These are phyloP conservation scores for Fraxinus sp. DNA, from an alignment of 305 asterid genomes.

Conservation along the genomic window DNA sequence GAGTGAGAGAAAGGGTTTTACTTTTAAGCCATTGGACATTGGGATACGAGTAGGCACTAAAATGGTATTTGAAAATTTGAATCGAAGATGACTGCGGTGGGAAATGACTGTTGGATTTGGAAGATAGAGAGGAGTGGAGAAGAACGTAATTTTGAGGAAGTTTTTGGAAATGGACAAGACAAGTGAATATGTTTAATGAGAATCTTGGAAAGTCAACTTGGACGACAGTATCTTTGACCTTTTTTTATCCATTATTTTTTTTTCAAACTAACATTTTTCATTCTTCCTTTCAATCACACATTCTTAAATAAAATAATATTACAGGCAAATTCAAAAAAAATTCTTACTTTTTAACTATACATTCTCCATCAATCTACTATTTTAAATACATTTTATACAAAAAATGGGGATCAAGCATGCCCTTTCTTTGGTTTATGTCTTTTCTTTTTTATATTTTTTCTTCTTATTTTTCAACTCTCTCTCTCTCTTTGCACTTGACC, in stretches of 20 bases:
- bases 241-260: too few species aligned
- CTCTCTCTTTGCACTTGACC: background rate
- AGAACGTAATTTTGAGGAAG: background rate
- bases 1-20: conserved; percentile 4
- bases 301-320: too few species aligned
- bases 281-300: too few species aligned
- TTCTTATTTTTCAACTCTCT: conserved; percentile 7
- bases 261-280: too few species aligned
- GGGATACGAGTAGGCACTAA: conserved; percentile 35
- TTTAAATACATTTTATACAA: too few species aligned
- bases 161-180: conserved; percentile 45
- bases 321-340: too few species aligned
- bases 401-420: background rate
- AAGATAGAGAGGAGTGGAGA: conserved; percentile 1
- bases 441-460: background rate
- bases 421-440: background rate
- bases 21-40: conserved; percentile 38
- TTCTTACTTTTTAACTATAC: too few species aligned
- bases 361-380: background rate
- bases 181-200: conserved; percentile 30
- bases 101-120: conserved; percentile 27
- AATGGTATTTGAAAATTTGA: conserved; percentile 53
- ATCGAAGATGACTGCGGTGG: conserved; percentile 32
- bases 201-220: conserved; percentile 36
- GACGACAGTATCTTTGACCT: conserved; percentile 25